phyloP scores from a whole-genome alignment of 768 basidiomycete species.

The Filobasidium floriforme region DNA sequence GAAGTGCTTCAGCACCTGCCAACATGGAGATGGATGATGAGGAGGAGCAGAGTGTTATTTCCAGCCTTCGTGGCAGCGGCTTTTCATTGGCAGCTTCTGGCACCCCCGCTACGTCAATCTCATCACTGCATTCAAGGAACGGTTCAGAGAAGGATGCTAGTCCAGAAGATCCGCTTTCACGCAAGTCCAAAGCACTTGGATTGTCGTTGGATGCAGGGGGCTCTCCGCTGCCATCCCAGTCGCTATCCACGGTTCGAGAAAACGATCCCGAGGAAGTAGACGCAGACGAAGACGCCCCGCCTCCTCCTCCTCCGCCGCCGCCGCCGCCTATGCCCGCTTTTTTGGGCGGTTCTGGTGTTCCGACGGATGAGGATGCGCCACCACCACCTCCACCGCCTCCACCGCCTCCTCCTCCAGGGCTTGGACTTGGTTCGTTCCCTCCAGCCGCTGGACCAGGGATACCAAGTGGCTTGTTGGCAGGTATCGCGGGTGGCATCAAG shows the following conservation, averaged over 20 bases:
- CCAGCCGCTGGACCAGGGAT: conserved; percentile 26
- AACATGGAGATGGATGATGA: conserved; percentile 21
- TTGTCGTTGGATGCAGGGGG: conserved; percentile 5
- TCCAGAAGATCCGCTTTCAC: conserved; percentile 58
- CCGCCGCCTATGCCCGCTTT: conserved; percentile 31
- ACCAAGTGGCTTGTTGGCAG: conserved; percentile 34
- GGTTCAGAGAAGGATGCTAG: background rate
- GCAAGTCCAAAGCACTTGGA: conserved; percentile 54
- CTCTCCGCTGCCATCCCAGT: conserved; percentile 28
- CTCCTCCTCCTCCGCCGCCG: conserved; percentile 37
- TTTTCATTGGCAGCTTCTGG: conserved; percentile 55
- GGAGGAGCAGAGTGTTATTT: conserved; percentile 35
- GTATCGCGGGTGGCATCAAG: conserved; percentile 36
- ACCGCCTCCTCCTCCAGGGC: conserved; percentile 22
- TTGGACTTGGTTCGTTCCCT: conserved; percentile 9
- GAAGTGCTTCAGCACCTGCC: conserved; percentile 38
- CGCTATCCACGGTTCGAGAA: conserved; percentile 47
- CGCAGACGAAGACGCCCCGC: conserved; percentile 18
- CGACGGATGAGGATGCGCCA: conserved; percentile 21
- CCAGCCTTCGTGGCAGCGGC: conserved; percentile 47
- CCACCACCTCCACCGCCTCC: conserved; percentile 34
- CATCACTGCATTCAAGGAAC: conserved; percentile 40
- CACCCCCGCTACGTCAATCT: conserved; percentile 55
- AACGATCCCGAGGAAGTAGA: conserved; percentile 11
- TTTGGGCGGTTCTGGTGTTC: background rate